Evolutionary conservation across 257 asterid species (phyloP).

Genomic region (Petunia secreta): DNA sequence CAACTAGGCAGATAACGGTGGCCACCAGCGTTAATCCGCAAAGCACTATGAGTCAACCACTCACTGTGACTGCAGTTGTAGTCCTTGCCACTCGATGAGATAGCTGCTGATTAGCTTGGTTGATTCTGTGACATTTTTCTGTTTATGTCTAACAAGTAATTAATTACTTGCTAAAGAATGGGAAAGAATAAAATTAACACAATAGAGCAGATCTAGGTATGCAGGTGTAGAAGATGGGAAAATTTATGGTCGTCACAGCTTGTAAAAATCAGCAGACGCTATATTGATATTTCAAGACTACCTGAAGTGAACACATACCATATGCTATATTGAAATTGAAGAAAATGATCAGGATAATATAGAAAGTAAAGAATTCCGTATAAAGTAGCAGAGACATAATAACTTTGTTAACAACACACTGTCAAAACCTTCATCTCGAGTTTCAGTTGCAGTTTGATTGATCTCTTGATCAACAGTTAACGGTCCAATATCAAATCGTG

Average conservation of each 20-base stretch:
- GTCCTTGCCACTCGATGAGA: conserved; percentile 70
- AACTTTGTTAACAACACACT: background rate
- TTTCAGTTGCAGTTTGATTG: conserved; percentile 4
- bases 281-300: too few species aligned
- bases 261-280: too few species aligned
- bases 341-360: background rate
- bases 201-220: conserved; percentile 7
- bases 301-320: too few species aligned
- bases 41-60: conserved; percentile 75
- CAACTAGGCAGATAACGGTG: conserved; percentile 69
- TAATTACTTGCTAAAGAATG: too few species aligned
- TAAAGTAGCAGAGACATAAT: background rate
- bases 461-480: conserved; percentile 12
- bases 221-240: conserved; percentile 29
- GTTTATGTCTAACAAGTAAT: background rate
- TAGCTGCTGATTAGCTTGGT: conserved; percentile 46
- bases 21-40: conserved; percentile 72
- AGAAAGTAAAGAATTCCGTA: background rate
- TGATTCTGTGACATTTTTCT: conserved; percentile 2
- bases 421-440: conserved; percentile 19
- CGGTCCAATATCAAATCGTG: background rate
- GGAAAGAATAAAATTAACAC: background rate
- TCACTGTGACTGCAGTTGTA: conserved; percentile 76
- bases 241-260: conserved; percentile 54
- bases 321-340: too few species aligned